phyloP scores from a whole-genome alignment of 2,329 filamentous ascomycete species.

The Dothistroma septosporum region DNA sequence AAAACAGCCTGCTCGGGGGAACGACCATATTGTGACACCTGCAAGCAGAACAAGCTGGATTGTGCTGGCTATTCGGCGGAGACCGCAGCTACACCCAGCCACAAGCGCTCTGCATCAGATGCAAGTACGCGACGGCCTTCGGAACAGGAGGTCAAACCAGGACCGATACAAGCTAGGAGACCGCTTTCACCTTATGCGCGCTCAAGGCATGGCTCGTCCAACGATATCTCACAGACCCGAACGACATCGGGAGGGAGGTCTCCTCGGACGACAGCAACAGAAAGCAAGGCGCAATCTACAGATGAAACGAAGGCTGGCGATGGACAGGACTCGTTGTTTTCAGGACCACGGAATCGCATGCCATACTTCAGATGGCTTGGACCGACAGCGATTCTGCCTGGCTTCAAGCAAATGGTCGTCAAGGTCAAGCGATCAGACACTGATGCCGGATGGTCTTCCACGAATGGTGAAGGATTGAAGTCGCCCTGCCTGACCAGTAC shows the following conservation, averaged over 20 bases:
- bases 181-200: neutral
- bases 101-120: slow-evolving; percentile 19
- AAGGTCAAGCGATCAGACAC: slow-evolving; percentile 64
- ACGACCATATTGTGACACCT: slow-evolving; percentile 45
- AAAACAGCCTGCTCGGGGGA: slow-evolving; percentile 49
- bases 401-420: slow-evolving; percentile 89
- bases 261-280: slow-evolving; percentile 8
- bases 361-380: slow-evolving; percentile 91
- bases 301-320: slow-evolving; percentile 15
- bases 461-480: slow-evolving; percentile 35
- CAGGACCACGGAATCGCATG: slow-evolving; percentile 56
- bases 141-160: slow-evolving; percentile 2
- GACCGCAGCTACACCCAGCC: slow-evolving; percentile 10
- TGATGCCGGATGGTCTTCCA: slow-evolving; percentile 58
- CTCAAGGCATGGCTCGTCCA: slow-evolving; percentile 1
- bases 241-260: slow-evolving; percentile 14
- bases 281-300: slow-evolving; percentile 3
- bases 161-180: neutral
- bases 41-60: slow-evolving; percentile 46
- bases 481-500: slow-evolving; percentile 27
- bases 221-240: slow-evolving; percentile 10
- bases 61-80: slow-evolving; percentile 47
- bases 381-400: slow-evolving; percentile 83
- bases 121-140: slow-evolving; percentile 5
- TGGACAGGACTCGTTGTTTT: slow-evolving; percentile 27